Evolutionary conservation across 2,329 filamentous ascomycete species (phyloP), one percentile per base, ranked within the genome.

Genomic region (Pseudocercospora vitis): DNA sequence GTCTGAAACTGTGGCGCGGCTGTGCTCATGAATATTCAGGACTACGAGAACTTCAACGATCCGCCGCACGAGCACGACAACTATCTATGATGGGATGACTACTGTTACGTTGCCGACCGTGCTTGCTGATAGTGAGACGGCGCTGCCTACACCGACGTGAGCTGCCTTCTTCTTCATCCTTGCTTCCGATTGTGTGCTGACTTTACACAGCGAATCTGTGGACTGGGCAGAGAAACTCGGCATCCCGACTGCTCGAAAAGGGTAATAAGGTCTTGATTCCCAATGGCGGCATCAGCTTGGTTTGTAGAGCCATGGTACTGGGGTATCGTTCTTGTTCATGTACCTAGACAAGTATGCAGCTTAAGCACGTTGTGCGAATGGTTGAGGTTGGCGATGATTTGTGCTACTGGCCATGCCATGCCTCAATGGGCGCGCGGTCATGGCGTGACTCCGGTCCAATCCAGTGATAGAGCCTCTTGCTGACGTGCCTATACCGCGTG

Each of bases 11-110:
- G 12, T 7, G n/a, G 9, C n/a, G 14, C 26, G 11, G 21, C 39
- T 50, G 24, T 21, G 8, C 33, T 37, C 11, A 42, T 14, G 37
- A 11, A 18, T 28, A 16, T 18, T 16, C 32, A 57, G 53, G 11
- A 55, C 52, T 4, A 63, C 55, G 7, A 42, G 45, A 21, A 62
- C 56, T 8, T 59, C 58, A 9, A 62, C 57, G 0, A 58, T 60
- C n/a, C 50, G 35, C 24, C 47, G 48, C 18, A 63, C 59, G 18
- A 61, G 49, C 26, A 64, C 60, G 2, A 60, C 60, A 4, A 64
- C 63, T 1, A 44, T 62, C 2, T 57, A 53, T 26, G 50, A 55
- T 21, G 61, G 61, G 14, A 64, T 60, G 1, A 57, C 53, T 0
- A 65, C 63, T 8, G 48, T 49, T 1, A 59, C 62, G 16, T 6